Conservation (phyloP, 2,329 filamentous ascomycete species). For the Stachybotrys echinatus region DNA sequence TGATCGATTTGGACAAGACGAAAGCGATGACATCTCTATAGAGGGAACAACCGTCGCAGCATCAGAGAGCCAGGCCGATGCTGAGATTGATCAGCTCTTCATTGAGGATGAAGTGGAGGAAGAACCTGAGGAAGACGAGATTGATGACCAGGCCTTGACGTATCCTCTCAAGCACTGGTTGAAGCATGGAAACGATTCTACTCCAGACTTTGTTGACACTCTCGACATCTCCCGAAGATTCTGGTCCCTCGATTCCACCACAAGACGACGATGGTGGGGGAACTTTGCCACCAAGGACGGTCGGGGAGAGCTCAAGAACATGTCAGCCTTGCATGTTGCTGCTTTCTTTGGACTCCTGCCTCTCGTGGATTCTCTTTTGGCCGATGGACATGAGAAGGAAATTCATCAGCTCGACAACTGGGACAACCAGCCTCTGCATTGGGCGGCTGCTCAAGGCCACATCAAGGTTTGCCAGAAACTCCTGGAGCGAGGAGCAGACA, state of each 20-base stretch:
- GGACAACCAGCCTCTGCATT: conserved; percentile 2
- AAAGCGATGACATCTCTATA: conserved; percentile 3
- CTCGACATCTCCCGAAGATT: not conserved
- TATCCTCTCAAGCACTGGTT: conserved; percentile 7
- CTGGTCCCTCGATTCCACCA: not conserved
- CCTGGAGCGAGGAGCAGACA: not conserved
- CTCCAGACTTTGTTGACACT: not conserved
- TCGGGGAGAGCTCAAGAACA: conserved; percentile 1
- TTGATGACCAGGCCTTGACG: conserved; percentile 2
- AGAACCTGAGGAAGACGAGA: conserved; percentile 3
- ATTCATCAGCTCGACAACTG: not conserved
- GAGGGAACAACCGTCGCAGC: not conserved
- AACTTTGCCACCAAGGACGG: not conserved
- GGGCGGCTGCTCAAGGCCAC: conserved; percentile 1
- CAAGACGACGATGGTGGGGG: not conserved
- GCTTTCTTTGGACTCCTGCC: not conserved
- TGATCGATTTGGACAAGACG: conserved; percentile 2
- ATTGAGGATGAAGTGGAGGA: not conserved
- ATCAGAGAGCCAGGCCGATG: conserved; percentile 1
- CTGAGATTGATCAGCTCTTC: conserved; percentile 8
- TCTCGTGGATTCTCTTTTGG: not conserved
- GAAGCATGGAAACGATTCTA: not conserved
- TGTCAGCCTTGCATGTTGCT: not conserved
- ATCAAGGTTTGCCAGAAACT: not conserved
- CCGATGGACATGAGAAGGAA: not conserved